Evolutionary conservation across 2,329 filamentous ascomycete species (phyloP), one percentile per base, ranked within the genome.

Genomic region (Trichoderma harzianum): DNA sequence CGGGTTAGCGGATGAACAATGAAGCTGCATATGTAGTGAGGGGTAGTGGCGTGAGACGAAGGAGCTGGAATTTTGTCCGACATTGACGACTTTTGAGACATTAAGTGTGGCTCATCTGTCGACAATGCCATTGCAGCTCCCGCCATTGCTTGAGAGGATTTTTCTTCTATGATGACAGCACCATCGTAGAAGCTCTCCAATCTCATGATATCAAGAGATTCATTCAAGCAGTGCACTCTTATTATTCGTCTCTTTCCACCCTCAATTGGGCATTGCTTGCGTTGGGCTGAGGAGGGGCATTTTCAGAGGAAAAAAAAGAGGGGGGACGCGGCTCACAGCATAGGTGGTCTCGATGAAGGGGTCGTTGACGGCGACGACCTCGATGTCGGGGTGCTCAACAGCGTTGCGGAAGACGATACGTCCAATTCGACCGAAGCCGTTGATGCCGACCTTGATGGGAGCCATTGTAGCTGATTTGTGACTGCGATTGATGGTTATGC

Each of bases 391-490:
- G 87, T 95, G 92, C 90, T 97, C 92, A 83, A 97, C 84, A 81
- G 95, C 93, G 88, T 98, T 98, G 88, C 95, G 94, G 93, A 98
- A 96, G 89, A 98, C 92, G 85, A 99, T 98, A 85, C 96, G 93
- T 82, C 96, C 96, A 86, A 99, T 99, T 86, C 96, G 95, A 88
- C 96, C 96, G 89, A 99, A 99, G 86, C 96, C 95, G 92, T 98
- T 98, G 92, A 97, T 98, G 85, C 94, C 94, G 83, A 97, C 93
- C 91, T 97, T 90, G 83, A 87, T 83, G 83, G 82, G 72, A 66
- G 67, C 66, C 71, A 69, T 73, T 62, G 34, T 72, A 26, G 51
- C 32, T 47, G 58, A 28, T 61, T 62, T 43, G 36, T 71, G 60
- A 72, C 72, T 74, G 61, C 72, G 53, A 72, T 70, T 53, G 72